Percentiles rank a stretch among this genome's conserved stretches.
Evolutionary conservation across 441 rosid genomes (phyloP).

Genomic region (Aquilaria agallochum): DNA sequence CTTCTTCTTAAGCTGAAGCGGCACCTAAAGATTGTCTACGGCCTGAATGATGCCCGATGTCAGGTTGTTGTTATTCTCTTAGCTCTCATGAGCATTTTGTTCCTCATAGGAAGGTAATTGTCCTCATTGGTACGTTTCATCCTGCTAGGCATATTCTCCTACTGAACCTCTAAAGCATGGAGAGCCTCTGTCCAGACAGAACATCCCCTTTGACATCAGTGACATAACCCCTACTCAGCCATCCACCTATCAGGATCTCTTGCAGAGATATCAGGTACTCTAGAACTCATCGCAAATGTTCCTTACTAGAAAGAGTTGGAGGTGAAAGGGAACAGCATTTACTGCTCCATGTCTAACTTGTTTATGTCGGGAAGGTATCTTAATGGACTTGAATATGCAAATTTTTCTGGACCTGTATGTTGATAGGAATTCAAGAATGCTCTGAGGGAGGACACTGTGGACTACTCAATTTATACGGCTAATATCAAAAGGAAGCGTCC

Average conservation of each 20-base stretch:
- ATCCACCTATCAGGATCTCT: conserved; percentile 61
- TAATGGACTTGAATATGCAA: not conserved
- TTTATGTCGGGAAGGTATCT: not conserved
- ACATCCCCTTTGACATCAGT: conserved; percentile 56
- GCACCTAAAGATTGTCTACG: conserved; percentile 78
- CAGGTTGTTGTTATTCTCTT: conserved; percentile 46
- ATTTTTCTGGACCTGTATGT: conserved; percentile 1
- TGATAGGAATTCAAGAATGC: conserved; percentile 86
- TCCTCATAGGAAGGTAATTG: not conserved
- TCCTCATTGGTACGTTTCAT: not conserved
- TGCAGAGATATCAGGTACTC: conserved; percentile 80
- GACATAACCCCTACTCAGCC: conserved; percentile 53
- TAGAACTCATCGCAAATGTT: not conserved
- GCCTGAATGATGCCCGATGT: conserved; percentile 94
- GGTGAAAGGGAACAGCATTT: not conserved
- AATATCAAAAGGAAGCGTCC: conserved; percentile 86
- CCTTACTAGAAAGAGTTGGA: not conserved
- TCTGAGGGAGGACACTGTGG: conserved; percentile 82
- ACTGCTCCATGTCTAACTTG: too few species aligned
- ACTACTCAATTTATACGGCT: conserved; percentile 72
- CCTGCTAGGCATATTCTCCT: conserved; percentile 77
- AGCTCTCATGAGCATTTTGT: not conserved
- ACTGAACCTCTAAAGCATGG: conserved; percentile 77
- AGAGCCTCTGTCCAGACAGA: conserved; percentile 76
- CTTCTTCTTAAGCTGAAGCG: conserved; percentile 94